Evolutionary conservation across 2,329 filamentous ascomycete genomes (phyloP).

Genomic region (Aciculosporium take): DNA sequence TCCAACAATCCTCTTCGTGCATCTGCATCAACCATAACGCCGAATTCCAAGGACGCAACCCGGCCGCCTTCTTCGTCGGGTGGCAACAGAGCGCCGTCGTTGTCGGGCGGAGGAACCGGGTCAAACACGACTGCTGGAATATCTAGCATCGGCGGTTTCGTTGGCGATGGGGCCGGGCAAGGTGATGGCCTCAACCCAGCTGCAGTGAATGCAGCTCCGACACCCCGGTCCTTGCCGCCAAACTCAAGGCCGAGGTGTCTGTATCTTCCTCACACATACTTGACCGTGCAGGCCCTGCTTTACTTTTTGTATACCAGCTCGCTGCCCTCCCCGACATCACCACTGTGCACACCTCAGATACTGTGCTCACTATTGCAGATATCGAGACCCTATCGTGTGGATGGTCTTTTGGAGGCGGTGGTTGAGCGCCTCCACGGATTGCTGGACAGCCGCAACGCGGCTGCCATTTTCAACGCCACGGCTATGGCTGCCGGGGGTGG

Average conservation of each 20-base stretch:
- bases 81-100: conserved; percentile 26
- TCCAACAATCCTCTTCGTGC: conserved; percentile 49
- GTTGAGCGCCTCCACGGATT: conserved; percentile 81
- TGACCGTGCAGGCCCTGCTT: conserved; percentile 79
- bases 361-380: conserved; percentile 90
- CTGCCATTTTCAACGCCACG: conserved; percentile 93
- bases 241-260: conserved; percentile 65
- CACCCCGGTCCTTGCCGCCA: conserved; percentile 42
- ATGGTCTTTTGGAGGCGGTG: conserved; percentile 82
- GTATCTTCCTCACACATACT: conserved; percentile 82
- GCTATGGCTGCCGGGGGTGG: conserved; percentile 96
- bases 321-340: conserved; percentile 59
- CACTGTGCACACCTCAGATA: conserved; percentile 84
- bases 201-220: conserved; percentile 39
- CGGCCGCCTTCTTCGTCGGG: conserved; percentile 28
- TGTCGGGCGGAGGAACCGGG: conserved; percentile 12
- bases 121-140: background rate
- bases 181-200: conserved; percentile 28
- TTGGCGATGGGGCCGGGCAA: conserved; percentile 17
- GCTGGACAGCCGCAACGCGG: conserved; percentile 84
- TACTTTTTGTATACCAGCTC: conserved; percentile 91
- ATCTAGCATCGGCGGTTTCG: conserved; percentile 24
- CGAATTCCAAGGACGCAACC: conserved; percentile 39
- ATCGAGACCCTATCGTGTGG: conserved; percentile 81
- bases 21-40: conserved; percentile 76